Conservation (phyloP, 495 filamentous ascomycete species). For the Achaetomiella virescens region DNA sequence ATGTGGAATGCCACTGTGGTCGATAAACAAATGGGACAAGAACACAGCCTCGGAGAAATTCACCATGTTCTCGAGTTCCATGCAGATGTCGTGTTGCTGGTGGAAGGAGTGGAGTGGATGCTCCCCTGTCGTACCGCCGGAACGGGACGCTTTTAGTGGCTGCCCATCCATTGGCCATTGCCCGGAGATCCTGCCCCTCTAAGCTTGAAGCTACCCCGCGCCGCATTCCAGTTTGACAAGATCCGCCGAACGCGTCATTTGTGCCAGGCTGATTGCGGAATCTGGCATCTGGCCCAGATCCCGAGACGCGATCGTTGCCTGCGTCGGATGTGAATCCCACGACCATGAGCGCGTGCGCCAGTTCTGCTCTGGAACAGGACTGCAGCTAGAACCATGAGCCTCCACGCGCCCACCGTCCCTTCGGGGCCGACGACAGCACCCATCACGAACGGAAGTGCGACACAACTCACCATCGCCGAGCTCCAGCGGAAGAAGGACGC, state of each 20-base stretch:
- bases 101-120: neutral
- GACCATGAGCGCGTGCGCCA: neutral
- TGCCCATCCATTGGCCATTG: constrained; percentile 2
- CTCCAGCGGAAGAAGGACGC: constrained; percentile 66
- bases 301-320: constrained; percentile 1
- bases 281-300: constrained; percentile 4
- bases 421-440: constrained; percentile 58
- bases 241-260: constrained; percentile 24
- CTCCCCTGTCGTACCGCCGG: constrained; percentile 9
- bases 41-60: neutral
- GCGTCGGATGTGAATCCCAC: constrained; percentile 14
- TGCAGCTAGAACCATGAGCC: constrained; percentile 50
- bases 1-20: too few species aligned
- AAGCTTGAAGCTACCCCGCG: constrained; percentile 9
- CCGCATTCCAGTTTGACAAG: neutral
- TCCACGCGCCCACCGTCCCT: constrained; percentile 69
- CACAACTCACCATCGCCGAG: constrained; percentile 54
- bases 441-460: constrained; percentile 46
- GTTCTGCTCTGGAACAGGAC: constrained; percentile 20
- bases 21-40: too few species aligned
- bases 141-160: constrained; percentile 6
- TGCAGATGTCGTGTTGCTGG: neutral
- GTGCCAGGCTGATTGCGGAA: constrained; percentile 21
- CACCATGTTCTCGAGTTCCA: neutral
- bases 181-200: neutral